A percentile compares a stretch with the other conserved stretches of the same genome.
Evolutionary conservation across 2,329 filamentous ascomycete species (phyloP).

Genomic region (Colletotrichum ledebouriae): DNA sequence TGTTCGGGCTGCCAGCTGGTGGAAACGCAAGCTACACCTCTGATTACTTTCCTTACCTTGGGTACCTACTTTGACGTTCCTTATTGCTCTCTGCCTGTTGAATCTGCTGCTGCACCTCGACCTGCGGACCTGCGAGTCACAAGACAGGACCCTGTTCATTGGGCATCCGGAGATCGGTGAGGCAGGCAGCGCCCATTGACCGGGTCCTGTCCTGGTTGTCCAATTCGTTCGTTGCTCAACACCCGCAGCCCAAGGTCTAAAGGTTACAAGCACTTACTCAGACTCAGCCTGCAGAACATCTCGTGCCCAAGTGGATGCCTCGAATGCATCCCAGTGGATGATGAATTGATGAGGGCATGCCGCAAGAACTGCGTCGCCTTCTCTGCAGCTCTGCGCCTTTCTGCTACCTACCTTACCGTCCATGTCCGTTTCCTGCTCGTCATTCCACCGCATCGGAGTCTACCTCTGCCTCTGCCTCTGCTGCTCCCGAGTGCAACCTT

Average conservation of each 20-base stretch:
- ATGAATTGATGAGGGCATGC: slow-evolving; percentile 9
- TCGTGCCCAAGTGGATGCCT: slow-evolving; percentile 38
- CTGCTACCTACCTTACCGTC: slow-evolving; percentile 11
- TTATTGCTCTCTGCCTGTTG: not conserved
- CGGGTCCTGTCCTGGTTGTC: not conserved
- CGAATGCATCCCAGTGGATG: slow-evolving; percentile 29
- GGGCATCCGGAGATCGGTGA: slow-evolving; percentile 39
- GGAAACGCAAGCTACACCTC: not conserved
- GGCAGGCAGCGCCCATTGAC: slow-evolving; percentile 25
- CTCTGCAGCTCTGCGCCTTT: slow-evolving; percentile 32
- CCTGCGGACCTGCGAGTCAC: slow-evolving; percentile 25
- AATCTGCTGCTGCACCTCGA: slow-evolving; percentile 11
- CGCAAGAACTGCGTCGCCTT: slow-evolving; percentile 7
- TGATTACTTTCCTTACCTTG: slow-evolving; percentile 3
- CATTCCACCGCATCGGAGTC: slow-evolving; percentile 15
- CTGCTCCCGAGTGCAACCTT: slow-evolving; percentile 23
- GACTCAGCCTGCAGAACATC: slow-evolving; percentile 11
- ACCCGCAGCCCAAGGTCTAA: slow-evolving; percentile 15
- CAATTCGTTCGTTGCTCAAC: not conserved
- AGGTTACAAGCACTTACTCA: slow-evolving; percentile 1
- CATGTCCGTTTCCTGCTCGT: slow-evolving; percentile 25
- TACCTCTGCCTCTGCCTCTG: slow-evolving; percentile 11
- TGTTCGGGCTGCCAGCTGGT: slow-evolving; percentile 5
- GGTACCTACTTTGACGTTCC: not conserved
- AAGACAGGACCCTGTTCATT: slow-evolving; percentile 28